Evolutionary conservation across 2,329 filamentous ascomycete genomes (phyloP).

Genomic region (Ceratocystiopsis minuta): DNA sequence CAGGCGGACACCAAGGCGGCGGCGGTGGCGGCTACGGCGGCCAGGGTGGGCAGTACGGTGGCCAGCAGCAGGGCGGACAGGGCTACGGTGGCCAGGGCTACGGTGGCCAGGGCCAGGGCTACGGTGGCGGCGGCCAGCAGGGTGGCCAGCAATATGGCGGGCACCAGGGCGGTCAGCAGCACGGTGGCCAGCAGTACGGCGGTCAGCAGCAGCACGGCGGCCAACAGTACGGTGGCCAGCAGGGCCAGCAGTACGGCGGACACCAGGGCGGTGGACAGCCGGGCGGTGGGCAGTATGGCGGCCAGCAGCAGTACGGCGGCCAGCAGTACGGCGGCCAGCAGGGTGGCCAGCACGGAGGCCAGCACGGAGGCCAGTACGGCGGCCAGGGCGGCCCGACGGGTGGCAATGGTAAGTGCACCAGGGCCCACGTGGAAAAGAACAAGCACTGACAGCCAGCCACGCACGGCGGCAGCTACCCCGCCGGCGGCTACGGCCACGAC

Average conservation of each 20-base stretch:
- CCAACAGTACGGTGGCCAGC: not conserved
- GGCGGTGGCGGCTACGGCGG: no score
- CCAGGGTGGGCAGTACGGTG: not conserved
- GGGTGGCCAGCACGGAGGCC: conserved; percentile 8
- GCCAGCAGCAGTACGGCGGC: not conserved
- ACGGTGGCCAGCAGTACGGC: conserved; percentile 1
- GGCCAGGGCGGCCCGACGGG: no score
- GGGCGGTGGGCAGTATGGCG: no score
- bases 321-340: conserved; percentile 1
- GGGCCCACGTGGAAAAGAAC: no score
- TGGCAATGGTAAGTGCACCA: no score
- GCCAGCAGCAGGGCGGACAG: not conserved
- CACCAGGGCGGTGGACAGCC: no score
- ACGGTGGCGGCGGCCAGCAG: not conserved
- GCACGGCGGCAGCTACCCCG: no score
- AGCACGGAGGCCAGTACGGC: no score
- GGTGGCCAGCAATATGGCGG: not conserved
- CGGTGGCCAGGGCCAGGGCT: not conserved
- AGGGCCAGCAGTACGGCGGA: conserved; percentile 8
- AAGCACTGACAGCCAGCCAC: not conserved
- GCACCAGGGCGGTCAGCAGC: no score
- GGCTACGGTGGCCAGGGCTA: not conserved
- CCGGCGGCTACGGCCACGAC: conserved; percentile 18
- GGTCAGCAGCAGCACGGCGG: not conserved
- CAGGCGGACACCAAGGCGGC: no score